Base-by-base conservation (phyloP, 2,329 filamentous ascomycete genomes). In the Penicillium palitans region DNA sequence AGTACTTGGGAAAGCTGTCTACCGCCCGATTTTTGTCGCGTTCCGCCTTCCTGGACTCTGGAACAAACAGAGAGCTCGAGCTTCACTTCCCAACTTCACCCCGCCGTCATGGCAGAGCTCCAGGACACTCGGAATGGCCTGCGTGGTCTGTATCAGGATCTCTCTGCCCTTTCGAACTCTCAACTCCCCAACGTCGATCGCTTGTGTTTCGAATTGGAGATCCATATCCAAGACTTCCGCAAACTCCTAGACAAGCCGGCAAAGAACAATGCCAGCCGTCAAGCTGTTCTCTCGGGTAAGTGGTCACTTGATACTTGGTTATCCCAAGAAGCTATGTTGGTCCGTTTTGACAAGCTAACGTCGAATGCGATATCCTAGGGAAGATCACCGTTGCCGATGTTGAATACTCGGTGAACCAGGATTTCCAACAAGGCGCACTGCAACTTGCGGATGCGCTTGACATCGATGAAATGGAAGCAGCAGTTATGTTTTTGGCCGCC, bases 381-480 rank as follows among this genome's bases (percentile, higher is more conserved):
- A 93, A 90, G 72, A 81, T 98, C 66, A 85, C 80, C 35, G 78
- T 96, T 58, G 84, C 85, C 66, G 88, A 87, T 61, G 83, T 85
- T 35, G 86, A 93, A 68, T 98, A 91, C 74, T 80, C 83, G 24
- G 81, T 99, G 78, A 97, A 96, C 76, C 84, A 90, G 56, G 87
- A 91, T 61, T 98, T 99, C 76, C 87, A 93, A 70, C 89, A 96
- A 74, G 87, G 89, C 66, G 85, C 87, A 25, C 81, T 96, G 33
- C 85, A 91, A 67, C 81, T 99, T 39, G 90, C 93, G 55, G 93
- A 98, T 74, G 90, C 91, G 66, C 81, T 97, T 61, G 88, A 96
- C 68, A 81, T 99, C 52, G 93, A 99, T 76, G 96, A 99, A 76
- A 73, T 96, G 57, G 86, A 95, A 67, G 89, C 93, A 19, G 90